Base-by-base conservation (phyloP, 2,329 filamentous ascomycete genomes). In the Mariannaea elegans region DNA sequence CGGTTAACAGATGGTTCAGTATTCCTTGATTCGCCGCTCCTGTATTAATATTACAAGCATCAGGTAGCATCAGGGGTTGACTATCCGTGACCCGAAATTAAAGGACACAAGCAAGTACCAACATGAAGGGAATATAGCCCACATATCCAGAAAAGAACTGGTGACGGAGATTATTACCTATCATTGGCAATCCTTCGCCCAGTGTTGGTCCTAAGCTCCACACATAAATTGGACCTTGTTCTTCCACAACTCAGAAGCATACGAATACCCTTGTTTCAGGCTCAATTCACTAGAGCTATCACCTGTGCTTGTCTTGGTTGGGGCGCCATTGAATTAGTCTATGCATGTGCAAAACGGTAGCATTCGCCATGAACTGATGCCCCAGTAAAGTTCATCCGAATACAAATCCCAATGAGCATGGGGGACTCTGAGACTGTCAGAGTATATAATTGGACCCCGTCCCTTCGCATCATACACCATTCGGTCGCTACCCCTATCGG, bases 161-260 rank as follows among this genome's bases (percentile, higher is more conserved):
- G 19, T 24, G 19, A 2, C 13, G 16, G 12, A n/a, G 31, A 6
- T 13, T n/a, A 12, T 36, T 8, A 9, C 38, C 19, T 14, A 16
- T 8, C 9, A 24, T 23, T n/a, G 21, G 21, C 19, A 41, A 13
- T 16, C 12, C 46, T 32, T 32, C 32, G 34, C n/a, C 34, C 16
- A 16, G 23, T 21, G 34, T 41, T 21, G 36, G 34, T 39, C 34
- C 29, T n/a, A 6, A 29, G 24, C 41, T 44, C 41, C 41, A 44
- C 41, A 44, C 19, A 29, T 21, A 31, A 14, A 10, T 45, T 36
- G 49, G 56, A 45, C 27, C 38, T 16, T 49, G 36, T 59, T 59
- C 51, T 59, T 54, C 56, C 56, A 59, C 49, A 53, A 59, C 56
- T 59, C 34, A 48, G 45, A 47, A 21, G 19, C 31, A 32, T 7